Evolutionary conservation across 1,139 yeast species (phyloP).

Genomic region (Taphrina flavorubra): DNA sequence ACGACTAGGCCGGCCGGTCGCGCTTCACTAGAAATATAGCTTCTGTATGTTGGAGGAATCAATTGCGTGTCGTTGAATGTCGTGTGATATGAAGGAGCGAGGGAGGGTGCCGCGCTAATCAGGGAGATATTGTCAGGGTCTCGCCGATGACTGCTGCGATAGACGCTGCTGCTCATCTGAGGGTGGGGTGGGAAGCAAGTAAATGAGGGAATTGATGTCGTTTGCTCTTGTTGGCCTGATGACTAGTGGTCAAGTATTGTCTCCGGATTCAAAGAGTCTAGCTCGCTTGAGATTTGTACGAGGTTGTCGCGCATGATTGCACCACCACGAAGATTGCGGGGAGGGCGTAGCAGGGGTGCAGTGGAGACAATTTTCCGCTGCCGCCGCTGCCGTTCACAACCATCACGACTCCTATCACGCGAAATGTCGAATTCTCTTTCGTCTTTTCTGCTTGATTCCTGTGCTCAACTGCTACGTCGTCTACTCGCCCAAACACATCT

Average conservation of each 20-base stretch:
- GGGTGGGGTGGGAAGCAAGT: neutral
- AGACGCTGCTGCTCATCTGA: slow-evolving; percentile 8
- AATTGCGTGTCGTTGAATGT: slow-evolving; percentile 23
- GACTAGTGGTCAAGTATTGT: no score
- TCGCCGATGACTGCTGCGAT: slow-evolving; percentile 11
- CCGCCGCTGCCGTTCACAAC: no score
- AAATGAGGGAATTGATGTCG: no score
- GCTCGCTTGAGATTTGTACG: neutral
- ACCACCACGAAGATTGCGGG: slow-evolving; percentile 9
- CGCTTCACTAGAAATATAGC: neutral
- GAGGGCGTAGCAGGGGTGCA: neutral
- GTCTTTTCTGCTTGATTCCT: no score
- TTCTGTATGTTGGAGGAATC: slow-evolving; percentile 10
- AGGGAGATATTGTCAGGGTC: slow-evolving; percentile 28
- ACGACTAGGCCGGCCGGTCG: neutral
- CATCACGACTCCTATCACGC: no score
- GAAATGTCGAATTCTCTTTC: no score
- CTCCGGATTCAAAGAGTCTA: no score
- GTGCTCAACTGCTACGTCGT: neutral
- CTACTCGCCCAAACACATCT: neutral
- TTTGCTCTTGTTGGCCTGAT: no score
- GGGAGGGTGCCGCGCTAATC: slow-evolving; percentile 24
- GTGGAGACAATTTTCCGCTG: neutral
- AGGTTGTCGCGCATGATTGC: slow-evolving; percentile 1
- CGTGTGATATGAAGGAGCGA: slow-evolving; percentile 25